A percentile compares a stretch with the other conserved stretches of the same genome.
Evolutionary conservation across 148 eudicot genomes (phyloP).

Genomic region (Heliamphora exappendiculata): DNA sequence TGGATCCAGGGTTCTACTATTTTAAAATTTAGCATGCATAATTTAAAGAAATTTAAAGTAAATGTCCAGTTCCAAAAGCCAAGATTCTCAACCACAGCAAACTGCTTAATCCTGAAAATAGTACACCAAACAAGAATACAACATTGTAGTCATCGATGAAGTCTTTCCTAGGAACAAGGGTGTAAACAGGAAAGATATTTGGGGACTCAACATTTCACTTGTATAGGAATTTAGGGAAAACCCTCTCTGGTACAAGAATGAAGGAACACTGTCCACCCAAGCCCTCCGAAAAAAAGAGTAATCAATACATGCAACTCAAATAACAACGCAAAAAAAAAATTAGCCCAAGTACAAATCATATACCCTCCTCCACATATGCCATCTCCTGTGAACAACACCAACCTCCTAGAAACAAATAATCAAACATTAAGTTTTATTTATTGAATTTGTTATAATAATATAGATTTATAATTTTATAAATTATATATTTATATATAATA

Average conservation of each 20-base stretch:
- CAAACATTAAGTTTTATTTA: not conserved
- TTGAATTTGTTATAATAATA: too few species aligned
- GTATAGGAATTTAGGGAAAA: not conserved
- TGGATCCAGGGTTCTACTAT: too few species aligned
- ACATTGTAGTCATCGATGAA: not conserved
- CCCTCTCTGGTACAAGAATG: too few species aligned
- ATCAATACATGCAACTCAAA: not conserved
- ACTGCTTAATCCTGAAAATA: conserved; percentile 62
- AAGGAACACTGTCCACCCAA: too few species aligned
- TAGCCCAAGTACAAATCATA: conserved; percentile 98
- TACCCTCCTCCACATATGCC: conserved; percentile 99
- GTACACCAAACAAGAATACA: not conserved
- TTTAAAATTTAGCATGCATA: too few species aligned
- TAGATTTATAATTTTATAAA: too few species aligned
- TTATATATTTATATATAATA: too few species aligned
- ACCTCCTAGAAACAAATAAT: conserved; percentile 44
- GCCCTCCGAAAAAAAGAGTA: not conserved
- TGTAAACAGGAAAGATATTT: too few species aligned
- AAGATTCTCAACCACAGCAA: conserved; percentile 95
- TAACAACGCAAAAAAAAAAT: not conserved
- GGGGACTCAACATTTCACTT: too few species aligned
- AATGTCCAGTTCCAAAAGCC: conserved; percentile 97
- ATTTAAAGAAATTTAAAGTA: too few species aligned
- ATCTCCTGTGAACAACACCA: conserved; percentile 96
- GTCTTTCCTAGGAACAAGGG: not conserved